Base-by-base conservation (phyloP, 352 stramenopile genomes). In the Pythium insidiosum region DNA sequence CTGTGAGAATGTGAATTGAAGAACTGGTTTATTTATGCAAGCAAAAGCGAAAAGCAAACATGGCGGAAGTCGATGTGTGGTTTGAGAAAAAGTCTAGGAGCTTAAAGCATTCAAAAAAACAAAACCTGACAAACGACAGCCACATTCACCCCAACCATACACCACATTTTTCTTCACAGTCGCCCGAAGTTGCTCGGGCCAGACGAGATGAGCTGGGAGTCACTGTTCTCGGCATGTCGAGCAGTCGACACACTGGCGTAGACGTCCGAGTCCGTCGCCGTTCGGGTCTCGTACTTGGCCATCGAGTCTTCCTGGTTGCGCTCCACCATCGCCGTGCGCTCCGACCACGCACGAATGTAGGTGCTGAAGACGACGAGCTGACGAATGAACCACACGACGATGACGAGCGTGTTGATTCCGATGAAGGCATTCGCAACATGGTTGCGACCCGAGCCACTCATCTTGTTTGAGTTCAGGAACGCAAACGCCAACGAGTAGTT, bases 281-380 rank as follows among this genome's bases (percentile, higher is more conserved):
- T 56, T 16, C 40, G 48, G 29, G 33, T 44, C 40, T 56, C 48
- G 40, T 45, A 50, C 39, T 48, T 56, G 33, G 40, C 40, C 30
- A 38, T 37, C 16, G 23, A 31, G 19, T 49, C 48, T 15, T 48
- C 39, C 7, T 38, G 28, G 16, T 38, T 13, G 2, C n/a, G 10
- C 28, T 47, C 35, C 22, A 45, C 48, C 22, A 48, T 31, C 9
- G 28, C 28, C 28, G 28, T 33, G 9, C 28, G 33, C 16, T 44
- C 60, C 10, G 64, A 68, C 73, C 73, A 87, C 20, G 63, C 61
- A 23, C 72, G 67, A 3, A 82, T 35, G 25, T 61, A 58, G 24
- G 73, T 48, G 18, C 82, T 37, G 36, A 85, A 76, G 43, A 85
- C 69, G 1, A 70, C 55, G 13, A 85, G 53, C 42, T 81, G 72